Conservation (phyloP, 257 asterid species). For the Pogostemon cablin region DNA sequence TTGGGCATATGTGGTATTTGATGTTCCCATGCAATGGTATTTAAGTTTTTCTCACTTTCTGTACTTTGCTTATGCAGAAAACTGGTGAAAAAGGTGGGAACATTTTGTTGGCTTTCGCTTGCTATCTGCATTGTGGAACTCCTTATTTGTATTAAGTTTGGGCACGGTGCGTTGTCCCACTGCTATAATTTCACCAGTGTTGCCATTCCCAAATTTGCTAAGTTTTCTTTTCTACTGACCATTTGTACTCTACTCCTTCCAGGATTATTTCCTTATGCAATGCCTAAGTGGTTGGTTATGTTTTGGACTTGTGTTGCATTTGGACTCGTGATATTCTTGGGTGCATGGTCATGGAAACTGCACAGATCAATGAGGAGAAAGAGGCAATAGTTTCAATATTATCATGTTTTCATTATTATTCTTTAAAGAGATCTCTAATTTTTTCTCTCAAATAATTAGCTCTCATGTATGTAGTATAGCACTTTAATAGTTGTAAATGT, state of each 20-base stretch:
- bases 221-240: neutral
- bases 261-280: slow-evolving; percentile 76
- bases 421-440: slow-evolving; percentile 40
- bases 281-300: slow-evolving; percentile 84
- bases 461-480: neutral
- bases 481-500: slow-evolving; percentile 46
- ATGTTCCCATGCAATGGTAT: neutral
- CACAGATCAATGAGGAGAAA: slow-evolving; percentile 68
- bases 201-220: neutral
- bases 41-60: neutral
- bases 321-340: slow-evolving; percentile 61
- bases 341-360: slow-evolving; percentile 77
- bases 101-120: slow-evolving; percentile 90
- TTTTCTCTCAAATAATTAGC: slow-evolving; percentile 42
- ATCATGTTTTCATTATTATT: slow-evolving; percentile 25
- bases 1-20: neutral
- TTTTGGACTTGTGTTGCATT: slow-evolving; percentile 66
- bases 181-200: neutral
- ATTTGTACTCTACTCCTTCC: slow-evolving; percentile 21
- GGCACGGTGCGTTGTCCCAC: slow-evolving; percentile 52
- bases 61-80: slow-evolving; percentile 44
- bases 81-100: slow-evolving; percentile 80
- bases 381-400: slow-evolving; percentile 39
- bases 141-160: slow-evolving; percentile 89
- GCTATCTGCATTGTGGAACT: slow-evolving; percentile 96